A percentile compares a stretch with the other conserved stretches of the same genome.
Conservation (phyloP, 352 stramenopile genomes). For the Pythium plurisporium region DNA sequence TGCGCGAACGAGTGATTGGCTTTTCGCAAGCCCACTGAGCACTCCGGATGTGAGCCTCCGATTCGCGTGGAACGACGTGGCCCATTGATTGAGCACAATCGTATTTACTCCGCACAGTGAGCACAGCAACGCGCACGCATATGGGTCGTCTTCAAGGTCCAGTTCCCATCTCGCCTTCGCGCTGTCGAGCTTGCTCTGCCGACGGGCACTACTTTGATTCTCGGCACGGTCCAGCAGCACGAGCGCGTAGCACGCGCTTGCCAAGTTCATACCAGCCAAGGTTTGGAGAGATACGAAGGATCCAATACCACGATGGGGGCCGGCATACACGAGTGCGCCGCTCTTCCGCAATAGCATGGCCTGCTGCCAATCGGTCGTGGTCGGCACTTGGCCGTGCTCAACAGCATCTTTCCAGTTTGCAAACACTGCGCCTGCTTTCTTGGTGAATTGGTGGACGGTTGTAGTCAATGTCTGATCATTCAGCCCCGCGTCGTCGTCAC, state of each 20-base stretch:
- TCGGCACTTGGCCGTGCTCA: conserved; percentile 57
- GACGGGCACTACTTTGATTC: conserved; percentile 59
- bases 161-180: conserved; percentile 61
- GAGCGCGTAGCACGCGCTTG: conserved; percentile 58
- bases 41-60: conserved; percentile 49
- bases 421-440: conserved; percentile 26
- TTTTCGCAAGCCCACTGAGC: conserved; percentile 43
- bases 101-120: conserved; percentile 74
- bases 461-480: conserved; percentile 39
- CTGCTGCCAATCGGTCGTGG: conserved; percentile 64
- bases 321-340: conserved; percentile 69
- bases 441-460: conserved; percentile 38
- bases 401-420: conserved; percentile 54
- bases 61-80: conserved; percentile 74
- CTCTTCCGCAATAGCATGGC: conserved; percentile 47
- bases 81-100: conserved; percentile 78
- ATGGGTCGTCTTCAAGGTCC: conserved; percentile 59
- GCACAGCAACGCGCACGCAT: conserved; percentile 60
- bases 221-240: conserved; percentile 78
- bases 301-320: conserved; percentile 58
- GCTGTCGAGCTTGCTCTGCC: conserved; percentile 86
- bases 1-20: conserved; percentile 55
- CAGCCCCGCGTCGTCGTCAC: conserved; percentile 42
- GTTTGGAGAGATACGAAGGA: conserved; percentile 35
- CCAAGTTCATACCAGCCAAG: conserved; percentile 67